phyloP scores from a whole-genome alignment of 1,284 basidiomycete genomes.

The Sanghuangporus weigelae region DNA sequence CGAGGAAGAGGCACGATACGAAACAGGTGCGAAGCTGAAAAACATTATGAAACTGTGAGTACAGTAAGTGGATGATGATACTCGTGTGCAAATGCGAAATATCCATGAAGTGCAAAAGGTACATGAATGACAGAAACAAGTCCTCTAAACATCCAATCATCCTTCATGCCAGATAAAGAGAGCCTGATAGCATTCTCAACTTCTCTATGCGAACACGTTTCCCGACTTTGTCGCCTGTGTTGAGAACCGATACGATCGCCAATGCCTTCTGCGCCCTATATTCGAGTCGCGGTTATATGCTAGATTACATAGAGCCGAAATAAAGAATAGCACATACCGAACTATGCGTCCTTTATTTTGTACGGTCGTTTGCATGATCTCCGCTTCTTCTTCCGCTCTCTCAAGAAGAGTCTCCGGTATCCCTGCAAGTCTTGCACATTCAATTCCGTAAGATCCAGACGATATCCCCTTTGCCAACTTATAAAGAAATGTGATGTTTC shows the following conservation, averaged over 20 bases:
- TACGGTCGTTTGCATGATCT: constrained; percentile 50
- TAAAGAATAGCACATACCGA: not conserved
- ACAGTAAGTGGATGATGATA: too few relatives aligned
- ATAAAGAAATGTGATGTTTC: constrained; percentile 85
- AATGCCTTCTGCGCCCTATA: not conserved
- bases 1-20: too few relatives aligned
- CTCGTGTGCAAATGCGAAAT: too few relatives aligned
- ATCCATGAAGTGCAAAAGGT: too few relatives aligned
- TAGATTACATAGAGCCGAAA: not conserved
- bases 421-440: constrained; percentile 84
- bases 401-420: constrained; percentile 64
- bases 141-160: not conserved
- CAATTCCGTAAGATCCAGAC: constrained; percentile 81
- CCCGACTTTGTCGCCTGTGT: not conserved
- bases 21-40: too few relatives aligned
- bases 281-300: not conserved
- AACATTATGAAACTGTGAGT: too few relatives aligned
- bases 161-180: not conserved
- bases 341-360: constrained; percentile 23
- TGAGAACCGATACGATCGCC: not conserved
- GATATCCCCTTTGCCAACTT: constrained; percentile 68
- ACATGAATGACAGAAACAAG: not conserved
- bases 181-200: not conserved
- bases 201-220: not conserved
- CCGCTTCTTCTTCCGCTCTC: constrained; percentile 51